Evolutionary conservation across 2,329 filamentous ascomycete species (phyloP), one percentile per base, ranked within the genome.

Genomic region (Phoma sp.): DNA sequence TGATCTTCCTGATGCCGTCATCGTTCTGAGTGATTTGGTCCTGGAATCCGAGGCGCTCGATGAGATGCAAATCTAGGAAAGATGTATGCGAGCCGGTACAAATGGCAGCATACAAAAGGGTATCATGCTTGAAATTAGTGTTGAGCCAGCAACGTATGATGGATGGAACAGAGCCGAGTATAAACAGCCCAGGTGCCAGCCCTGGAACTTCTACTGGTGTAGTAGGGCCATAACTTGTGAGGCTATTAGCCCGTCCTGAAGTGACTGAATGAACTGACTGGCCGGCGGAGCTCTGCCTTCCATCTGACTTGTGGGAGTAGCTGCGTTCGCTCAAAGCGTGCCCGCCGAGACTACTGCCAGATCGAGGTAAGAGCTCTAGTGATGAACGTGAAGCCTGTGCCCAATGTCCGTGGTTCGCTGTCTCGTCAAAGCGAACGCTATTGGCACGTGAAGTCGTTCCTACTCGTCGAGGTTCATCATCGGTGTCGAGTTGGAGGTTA

Each of bases 71-170:
- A 50, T 95, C 89, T 38, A 99, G 78, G n/a, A 86, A 87, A 1
- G 95, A 98, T 64, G 87, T 88, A 73, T 93, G 92, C 5, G 95
- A 96, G 1, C 93, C 95, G 2, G 91, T 93, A 74, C 95, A 98
- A 2, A 98, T 82, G 28, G 92, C 93, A 29, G 93, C 95, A 71
- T 98, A 98, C 5, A 97, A 81, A 14, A 98, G 83, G 9, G 92
- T 89, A 61, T 90, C 88, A 71, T 96, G 93, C 12, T 92, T 93
- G 76, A 96, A 98, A 67, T 91, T 88, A 29, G 88, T 89, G 21
- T 91, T 93, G 64, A 98, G 81, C 93, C 95, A 98, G 78, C 95
- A 99, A 57, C 95, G 89, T 52, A 98, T 91, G 62, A 99, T 96
- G 25, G 92, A 91, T 5, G 95, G 95, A 5, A 96, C 92, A 6